Evolutionary conservation across 805 yeast species (phyloP), one percentile per base, ranked within the genome.

Genomic region (Candida stauntonica): DNA sequence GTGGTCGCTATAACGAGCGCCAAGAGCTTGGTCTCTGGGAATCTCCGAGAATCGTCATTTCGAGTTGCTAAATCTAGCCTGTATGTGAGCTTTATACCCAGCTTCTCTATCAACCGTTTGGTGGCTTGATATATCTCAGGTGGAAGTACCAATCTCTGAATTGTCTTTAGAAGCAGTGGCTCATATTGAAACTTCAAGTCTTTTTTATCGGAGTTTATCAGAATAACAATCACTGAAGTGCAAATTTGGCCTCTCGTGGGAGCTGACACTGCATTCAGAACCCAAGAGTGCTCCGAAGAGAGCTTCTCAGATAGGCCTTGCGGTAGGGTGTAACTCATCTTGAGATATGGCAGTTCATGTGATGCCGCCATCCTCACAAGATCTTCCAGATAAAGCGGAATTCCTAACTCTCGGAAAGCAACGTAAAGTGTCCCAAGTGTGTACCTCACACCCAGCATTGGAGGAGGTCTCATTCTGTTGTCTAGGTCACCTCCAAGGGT

Each of bases 321-420:
- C 7, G 83, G 80, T 4, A 77, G 39, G 7, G 60, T 41, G 29
- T 55, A 58, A 15, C 58, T 42, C 5, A 74, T 64, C 35, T 60
- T 66, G 45, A 70, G 56, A 47, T 66, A 74, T 3, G 86, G 84
- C 1, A 82, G 57, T 23, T 62, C 60, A 34, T 72, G 72, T 2
- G 61, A 48, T 20, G 64, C 51, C 4, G 73, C 56, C 57, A 72
- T 61, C 4, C 53, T 48, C 17, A 76, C 50, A 14, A 77, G 55
- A 51, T 79, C 84, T 38, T 60, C 57, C 5, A 71, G 45, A 50
- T 72, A 76, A 2, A 80, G 41, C 0, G 86, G 83, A 16, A 67
- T 42, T 20, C 68, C 63, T 45, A 77, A 47, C 39, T 69, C 67
- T 7, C 72, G 44, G n/a, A 73, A 52, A 3, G 79, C 73, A 33